Conservation (phyloP, 768 basidiomycete genomes). For the Tulasnella sp. region DNA sequence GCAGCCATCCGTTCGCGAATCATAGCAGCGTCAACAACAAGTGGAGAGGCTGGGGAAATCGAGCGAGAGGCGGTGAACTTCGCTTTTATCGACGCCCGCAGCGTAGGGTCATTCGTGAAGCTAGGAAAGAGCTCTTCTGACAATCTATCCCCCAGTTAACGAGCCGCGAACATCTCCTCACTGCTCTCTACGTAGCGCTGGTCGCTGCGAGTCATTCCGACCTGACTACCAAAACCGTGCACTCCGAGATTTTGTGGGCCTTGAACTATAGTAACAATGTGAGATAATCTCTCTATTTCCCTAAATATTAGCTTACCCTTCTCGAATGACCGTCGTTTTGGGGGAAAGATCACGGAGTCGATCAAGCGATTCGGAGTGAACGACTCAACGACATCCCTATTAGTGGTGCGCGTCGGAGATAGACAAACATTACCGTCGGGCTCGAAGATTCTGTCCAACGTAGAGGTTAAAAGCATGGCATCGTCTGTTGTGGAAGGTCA, state of each 20-base stretch:
- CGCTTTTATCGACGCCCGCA: conserved; percentile 76
- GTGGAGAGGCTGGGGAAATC: conserved; percentile 47
- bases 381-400: conserved; percentile 45
- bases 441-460: conserved; percentile 25
- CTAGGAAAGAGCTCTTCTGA: background rate
- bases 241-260: conserved; percentile 83
- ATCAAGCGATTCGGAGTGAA: conserved; percentile 79
- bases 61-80: conserved; percentile 78
- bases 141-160: conserved; percentile 46
- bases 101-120: conserved; percentile 41
- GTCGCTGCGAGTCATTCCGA: conserved; percentile 46
- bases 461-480: conserved; percentile 42
- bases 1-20: conserved; percentile 51
- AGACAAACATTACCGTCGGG: conserved; percentile 3
- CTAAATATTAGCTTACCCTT: background rate
- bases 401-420: conserved; percentile 55
- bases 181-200: conserved; percentile 74
- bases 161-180: conserved; percentile 67
- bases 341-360: conserved; percentile 71
- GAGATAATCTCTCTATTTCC: too few species aligned
- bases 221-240: conserved; percentile 74
- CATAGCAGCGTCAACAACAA: conserved; percentile 49
- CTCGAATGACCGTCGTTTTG: background rate
- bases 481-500: conserved; percentile 46
- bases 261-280: conserved; percentile 85